Evolutionary conservation across 192 early-diverging fungal species (phyloP).

Genomic region (Linnemannia zychae): DNA sequence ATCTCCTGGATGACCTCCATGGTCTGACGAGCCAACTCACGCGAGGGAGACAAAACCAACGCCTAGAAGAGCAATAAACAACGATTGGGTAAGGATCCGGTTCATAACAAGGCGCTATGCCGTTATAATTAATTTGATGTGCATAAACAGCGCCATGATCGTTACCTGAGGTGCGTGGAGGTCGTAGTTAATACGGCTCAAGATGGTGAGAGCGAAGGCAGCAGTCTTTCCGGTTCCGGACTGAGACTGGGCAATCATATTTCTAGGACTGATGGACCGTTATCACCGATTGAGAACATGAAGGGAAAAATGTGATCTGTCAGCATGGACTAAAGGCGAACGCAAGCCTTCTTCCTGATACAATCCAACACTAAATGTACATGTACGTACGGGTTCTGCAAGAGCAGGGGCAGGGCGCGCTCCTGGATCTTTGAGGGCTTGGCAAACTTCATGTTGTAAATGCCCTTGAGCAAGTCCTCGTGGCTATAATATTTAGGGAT

Average conservation of each 20-base stretch:
- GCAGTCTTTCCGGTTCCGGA: conserved; percentile 99
- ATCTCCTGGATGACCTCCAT: conserved; percentile 90
- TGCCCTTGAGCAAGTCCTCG: conserved; percentile 87
- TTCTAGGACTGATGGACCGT: conserved; percentile 70
- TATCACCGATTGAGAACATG: background rate
- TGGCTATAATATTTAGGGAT: conserved; percentile 58
- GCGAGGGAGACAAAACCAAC: conserved; percentile 90
- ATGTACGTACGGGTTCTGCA: conserved; percentile 79
- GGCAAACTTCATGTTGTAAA: conserved; percentile 95
- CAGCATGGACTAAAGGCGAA: background rate
- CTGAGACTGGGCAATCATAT: conserved; percentile 99
- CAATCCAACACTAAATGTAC: background rate
- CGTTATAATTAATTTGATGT: too few relatives aligned
- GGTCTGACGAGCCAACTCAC: conserved; percentile 96
- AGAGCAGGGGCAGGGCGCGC: conserved; percentile 89
- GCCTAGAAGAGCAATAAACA: conserved; percentile 59
- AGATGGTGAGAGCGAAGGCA: conserved; percentile 94
- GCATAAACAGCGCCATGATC: background rate
- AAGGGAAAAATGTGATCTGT: background rate
- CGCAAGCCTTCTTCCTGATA: background rate
- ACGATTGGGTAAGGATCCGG: background rate
- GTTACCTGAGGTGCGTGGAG: conserved; percentile 74
- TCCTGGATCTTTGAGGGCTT: conserved; percentile 98
- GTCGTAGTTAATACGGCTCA: conserved; percentile 84
- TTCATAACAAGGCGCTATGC: too few relatives aligned